Base-by-base conservation (phyloP, 2,329 filamentous ascomycete genomes). In the Penicillium crustosum region DNA sequence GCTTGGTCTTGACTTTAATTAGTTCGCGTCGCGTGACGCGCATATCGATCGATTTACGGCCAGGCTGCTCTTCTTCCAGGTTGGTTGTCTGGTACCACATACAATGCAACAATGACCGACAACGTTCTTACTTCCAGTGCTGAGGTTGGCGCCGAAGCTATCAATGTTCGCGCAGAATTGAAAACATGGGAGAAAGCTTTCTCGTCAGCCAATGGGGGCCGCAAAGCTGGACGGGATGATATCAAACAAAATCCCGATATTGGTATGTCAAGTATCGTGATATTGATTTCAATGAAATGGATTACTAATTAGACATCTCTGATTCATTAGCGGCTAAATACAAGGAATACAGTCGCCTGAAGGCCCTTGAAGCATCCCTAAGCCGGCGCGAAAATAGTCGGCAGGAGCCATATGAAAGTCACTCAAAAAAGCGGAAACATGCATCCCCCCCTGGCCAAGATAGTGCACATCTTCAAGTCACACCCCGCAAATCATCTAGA, bases 161-260 rank as follows among this genome's bases (percentile, higher is more conserved):
- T 69, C 25, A 63, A 62, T 41, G 65, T 81, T 19, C 78, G 79
- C 27, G 67, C 70, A 5, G 74, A 78, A 60, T 61, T 82, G 42
- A 82, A 81, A 61, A 71, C 76, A 57, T 82, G 78, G 75, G 79
- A 82, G 65, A 72, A 75, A 45, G 70, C 70, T 0, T 81, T 81
- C 61, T 70, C 77, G 7, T 71, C 71, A 4, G 69, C 70, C 12
- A 75, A 81, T 57, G 69, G 71, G 27, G 78, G 78, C 9, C 72
- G 70, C 36, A 81, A 81, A 65, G 75, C 79, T 3, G 72, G 72
- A 17, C 73, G 77, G 23, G 70, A 75, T 27, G 79, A 82, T 68
- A 81, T 82, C 53, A 82, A 81, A 62, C 70, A 76, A 43, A 71
- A 78, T 51, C 69, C 70, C 8, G 70, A 69, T 10, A 80, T 81